Percentiles rank a stretch among this genome's conserved stretches.
These are phyloP conservation scores for Nelumbo lutea DNA, from an alignment of 164 flowering plant genomes.

Conservation along the genomic window DNA sequence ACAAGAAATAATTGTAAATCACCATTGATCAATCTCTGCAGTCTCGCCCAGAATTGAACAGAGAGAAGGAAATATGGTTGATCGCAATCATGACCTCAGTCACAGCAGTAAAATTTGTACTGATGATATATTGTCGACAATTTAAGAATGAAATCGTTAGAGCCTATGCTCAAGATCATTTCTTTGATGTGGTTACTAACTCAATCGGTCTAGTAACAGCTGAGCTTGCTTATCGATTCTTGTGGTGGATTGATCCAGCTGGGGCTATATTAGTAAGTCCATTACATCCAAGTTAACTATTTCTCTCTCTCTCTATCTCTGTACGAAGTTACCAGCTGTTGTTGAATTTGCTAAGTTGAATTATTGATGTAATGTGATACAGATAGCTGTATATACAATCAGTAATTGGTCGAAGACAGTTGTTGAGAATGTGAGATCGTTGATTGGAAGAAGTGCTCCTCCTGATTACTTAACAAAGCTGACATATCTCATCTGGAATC, in stretches of 20 bases:
- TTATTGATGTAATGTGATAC: slow-evolving; percentile 8
- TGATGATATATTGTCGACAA: slow-evolving; percentile 65
- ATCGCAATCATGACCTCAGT: slow-evolving; percentile 77
- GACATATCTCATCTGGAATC: slow-evolving; percentile 83
- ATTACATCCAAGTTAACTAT: not conserved
- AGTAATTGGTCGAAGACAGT: slow-evolving; percentile 72
- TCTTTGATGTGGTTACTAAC: slow-evolving; percentile 80
- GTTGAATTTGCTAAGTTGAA: not conserved
- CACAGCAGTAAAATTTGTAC: slow-evolving; percentile 54
- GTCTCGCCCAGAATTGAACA: slow-evolving; percentile 33
- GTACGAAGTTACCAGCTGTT: not conserved
- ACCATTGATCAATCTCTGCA: slow-evolving; percentile 8
- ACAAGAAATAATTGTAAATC: not conserved
- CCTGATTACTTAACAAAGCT: slow-evolving; percentile 67
- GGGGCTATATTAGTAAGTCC: slow-evolving; percentile 70
- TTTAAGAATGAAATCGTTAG: slow-evolving; percentile 68
- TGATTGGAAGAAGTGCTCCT: slow-evolving; percentile 77
- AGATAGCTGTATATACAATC: slow-evolving; percentile 86
- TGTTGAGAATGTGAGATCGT: slow-evolving; percentile 58
- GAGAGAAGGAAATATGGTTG: slow-evolving; percentile 59
- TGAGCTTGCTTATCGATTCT: slow-evolving; percentile 45
- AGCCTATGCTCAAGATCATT: slow-evolving; percentile 81
- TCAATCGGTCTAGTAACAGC: slow-evolving; percentile 64
- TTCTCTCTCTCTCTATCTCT: not conserved
- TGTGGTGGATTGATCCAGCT: slow-evolving; percentile 80